Conservation (phyloP, 2,329 filamentous ascomycete species). For the Ceratocystis papillata region DNA sequence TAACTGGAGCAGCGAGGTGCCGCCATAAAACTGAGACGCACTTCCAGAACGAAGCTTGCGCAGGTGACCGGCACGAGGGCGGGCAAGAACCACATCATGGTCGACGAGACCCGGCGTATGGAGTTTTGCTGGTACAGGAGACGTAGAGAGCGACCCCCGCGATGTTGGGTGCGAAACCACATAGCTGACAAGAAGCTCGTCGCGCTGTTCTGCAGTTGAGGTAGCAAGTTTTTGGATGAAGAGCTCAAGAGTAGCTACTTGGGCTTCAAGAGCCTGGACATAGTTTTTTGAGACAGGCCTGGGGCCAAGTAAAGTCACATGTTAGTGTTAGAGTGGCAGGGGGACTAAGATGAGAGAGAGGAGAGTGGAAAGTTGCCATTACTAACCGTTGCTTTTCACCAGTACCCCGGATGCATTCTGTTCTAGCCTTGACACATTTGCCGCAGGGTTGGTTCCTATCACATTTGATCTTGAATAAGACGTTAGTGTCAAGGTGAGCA, state of each 20-base stretch:
- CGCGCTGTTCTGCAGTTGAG: conserved; percentile 33
- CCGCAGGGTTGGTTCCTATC: conserved; percentile 42
- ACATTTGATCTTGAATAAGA: conserved; percentile 38
- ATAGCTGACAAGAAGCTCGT: conserved; percentile 36
- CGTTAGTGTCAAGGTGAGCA: conserved; percentile 28
- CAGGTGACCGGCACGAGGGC: conserved; percentile 32
- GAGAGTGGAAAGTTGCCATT: not conserved
- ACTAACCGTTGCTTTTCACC: conserved; percentile 36
- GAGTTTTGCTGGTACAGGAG: not conserved
- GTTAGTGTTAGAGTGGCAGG: not conserved
- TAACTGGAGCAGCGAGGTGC: conserved; percentile 20
- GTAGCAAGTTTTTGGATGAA: conserved; percentile 37
- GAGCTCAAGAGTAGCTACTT: conserved; percentile 38
- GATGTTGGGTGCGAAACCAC: not conserved
- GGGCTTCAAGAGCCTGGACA: conserved; percentile 39
- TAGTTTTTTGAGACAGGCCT: conserved; percentile 39
- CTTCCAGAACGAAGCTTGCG: conserved; percentile 20
- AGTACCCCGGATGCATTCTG: conserved; percentile 34
- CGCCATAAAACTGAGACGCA: conserved; percentile 20
- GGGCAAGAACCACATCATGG: conserved; percentile 23
- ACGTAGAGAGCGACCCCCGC: conserved; percentile 25
- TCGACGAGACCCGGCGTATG: conserved; percentile 4
- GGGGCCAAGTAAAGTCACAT: not conserved
- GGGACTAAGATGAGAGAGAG: not conserved
- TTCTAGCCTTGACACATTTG: conserved; percentile 37